These are phyloP conservation scores for Elaeagnus macrophylla DNA, from an alignment of 306 rosid genomes.

Conservation along the genomic window DNA sequence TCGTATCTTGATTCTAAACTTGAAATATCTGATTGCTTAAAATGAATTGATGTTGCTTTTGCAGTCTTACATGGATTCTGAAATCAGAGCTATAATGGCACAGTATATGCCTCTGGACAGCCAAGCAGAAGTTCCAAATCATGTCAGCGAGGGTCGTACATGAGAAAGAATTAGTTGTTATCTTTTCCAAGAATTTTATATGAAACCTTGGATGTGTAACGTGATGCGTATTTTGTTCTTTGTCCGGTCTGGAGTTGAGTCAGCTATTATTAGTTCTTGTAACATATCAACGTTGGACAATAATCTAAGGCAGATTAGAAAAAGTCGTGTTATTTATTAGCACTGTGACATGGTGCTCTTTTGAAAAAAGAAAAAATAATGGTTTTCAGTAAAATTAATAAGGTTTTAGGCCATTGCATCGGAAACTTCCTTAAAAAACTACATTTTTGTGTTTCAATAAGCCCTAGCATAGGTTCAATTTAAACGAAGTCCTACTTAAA, in stretches of 20 bases:
- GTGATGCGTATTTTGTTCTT: conserved; percentile 17
- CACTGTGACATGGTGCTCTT: conserved; percentile 25
- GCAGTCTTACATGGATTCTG: conserved; percentile 98
- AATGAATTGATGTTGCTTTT: conserved; percentile 18
- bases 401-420: conserved; percentile 7
- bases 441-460: too few species aligned
- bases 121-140: conserved; percentile 73
- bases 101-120: conserved; percentile 99
- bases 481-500: too few species aligned
- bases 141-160: conserved; percentile 48
- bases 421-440: too few species aligned
- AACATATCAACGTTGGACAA: conserved; percentile 28
- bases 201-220: conserved; percentile 29
- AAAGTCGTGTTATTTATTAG: conserved; percentile 29
- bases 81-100: conserved; percentile 98
- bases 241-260: conserved; percentile 34
- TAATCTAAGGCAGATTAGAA: conserved; percentile 29
- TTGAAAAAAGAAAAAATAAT: conserved; percentile 14
- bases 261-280: conserved; percentile 22
- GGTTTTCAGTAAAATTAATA: conserved; percentile 15
- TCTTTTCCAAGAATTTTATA: conserved; percentile 14
- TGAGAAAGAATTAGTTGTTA: conserved; percentile 23
- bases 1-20: conserved; percentile 7
- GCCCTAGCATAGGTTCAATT: too few species aligned
- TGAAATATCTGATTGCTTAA: not conserved